phyloP scores from a whole-genome alignment of 2,329 filamentous ascomycete genomes.

The Sarocladium strictum region DNA sequence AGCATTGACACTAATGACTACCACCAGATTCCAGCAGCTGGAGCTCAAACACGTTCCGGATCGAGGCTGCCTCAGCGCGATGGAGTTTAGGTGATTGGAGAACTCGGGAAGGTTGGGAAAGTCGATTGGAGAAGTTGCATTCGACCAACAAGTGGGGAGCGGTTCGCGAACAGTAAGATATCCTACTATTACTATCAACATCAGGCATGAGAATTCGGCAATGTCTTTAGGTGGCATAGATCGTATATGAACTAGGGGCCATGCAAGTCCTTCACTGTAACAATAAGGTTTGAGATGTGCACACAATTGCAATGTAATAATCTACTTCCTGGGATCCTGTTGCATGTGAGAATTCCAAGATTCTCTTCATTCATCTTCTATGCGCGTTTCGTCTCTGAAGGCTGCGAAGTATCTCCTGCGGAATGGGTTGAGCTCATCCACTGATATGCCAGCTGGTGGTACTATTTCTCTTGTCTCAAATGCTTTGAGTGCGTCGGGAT shows the following conservation, averaged over 20 bases:
- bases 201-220: not conserved
- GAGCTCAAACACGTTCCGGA: conserved; percentile 86
- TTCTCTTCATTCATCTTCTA: not conserved
- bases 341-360: not conserved
- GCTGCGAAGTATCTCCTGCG: conserved; percentile 52
- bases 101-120: too few relatives aligned
- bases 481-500: conserved; percentile 32
- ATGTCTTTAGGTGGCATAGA: not conserved
- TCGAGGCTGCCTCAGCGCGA: conserved; percentile 72
- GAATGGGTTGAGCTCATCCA: conserved; percentile 56
- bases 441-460: conserved; percentile 38
- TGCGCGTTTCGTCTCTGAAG: conserved; percentile 26
- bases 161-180: not conserved
- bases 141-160: not conserved
- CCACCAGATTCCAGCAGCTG: conserved; percentile 79
- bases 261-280: too few relatives aligned
- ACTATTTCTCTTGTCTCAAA: conserved; percentile 25
- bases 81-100: conserved; percentile 81
- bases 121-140: too few relatives aligned
- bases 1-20: not conserved
- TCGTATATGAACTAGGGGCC: not conserved
- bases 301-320: too few relatives aligned
- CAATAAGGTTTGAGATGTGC: too few relatives aligned
- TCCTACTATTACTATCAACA: not conserved
- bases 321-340: too few relatives aligned